Evolutionary conservation across 768 basidiomycete genomes (phyloP).

Genomic region (Leccinum imitatum): DNA sequence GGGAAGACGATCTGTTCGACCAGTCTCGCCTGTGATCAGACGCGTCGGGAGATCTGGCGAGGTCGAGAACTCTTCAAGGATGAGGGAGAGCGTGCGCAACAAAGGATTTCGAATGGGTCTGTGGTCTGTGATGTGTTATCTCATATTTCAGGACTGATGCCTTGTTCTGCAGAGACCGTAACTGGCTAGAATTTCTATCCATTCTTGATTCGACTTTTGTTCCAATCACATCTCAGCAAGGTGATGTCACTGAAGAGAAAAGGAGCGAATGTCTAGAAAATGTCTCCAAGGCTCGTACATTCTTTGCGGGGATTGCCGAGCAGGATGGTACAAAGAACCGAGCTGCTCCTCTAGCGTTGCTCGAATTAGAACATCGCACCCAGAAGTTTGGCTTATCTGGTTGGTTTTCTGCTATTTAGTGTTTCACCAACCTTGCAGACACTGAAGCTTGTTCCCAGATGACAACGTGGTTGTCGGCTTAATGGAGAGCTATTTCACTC

Average conservation of each 20-base stretch:
- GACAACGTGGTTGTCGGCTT: slow-evolving; percentile 42
- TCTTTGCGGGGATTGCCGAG: slow-evolving; percentile 58
- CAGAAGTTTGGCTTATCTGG: slow-evolving; percentile 47
- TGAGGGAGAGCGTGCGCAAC: slow-evolving; percentile 61
- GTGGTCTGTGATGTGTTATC: slow-evolving; percentile 22
- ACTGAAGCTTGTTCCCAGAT: slow-evolving; percentile 38
- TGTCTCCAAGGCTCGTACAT: slow-evolving; percentile 43
- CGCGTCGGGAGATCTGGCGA: slow-evolving; percentile 70
- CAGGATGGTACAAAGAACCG: slow-evolving; percentile 76
- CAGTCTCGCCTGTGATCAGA: slow-evolving; percentile 71
- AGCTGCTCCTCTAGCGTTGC: slow-evolving; percentile 66
- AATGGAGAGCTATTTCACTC: slow-evolving; percentile 66
- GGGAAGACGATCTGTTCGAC: slow-evolving; percentile 59
- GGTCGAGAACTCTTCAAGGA: slow-evolving; percentile 54
- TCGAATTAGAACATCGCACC: slow-evolving; percentile 73
- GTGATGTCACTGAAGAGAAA: slow-evolving; percentile 34
- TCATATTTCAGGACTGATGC: slow-evolving; percentile 21
- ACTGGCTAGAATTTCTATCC: slow-evolving; percentile 83
- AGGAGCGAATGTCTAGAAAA: slow-evolving; percentile 39
- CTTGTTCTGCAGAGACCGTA: slow-evolving; percentile 73
- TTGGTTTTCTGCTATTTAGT: slow-evolving; percentile 18
- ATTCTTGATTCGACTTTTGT: slow-evolving; percentile 68
- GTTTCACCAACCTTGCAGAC: neutral
- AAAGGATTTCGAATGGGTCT: slow-evolving; percentile 60
- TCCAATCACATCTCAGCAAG: slow-evolving; percentile 29